Evolutionary conservation across 768 basidiomycete genomes (phyloP).

Genomic region (Xanthoconium purpureum): DNA sequence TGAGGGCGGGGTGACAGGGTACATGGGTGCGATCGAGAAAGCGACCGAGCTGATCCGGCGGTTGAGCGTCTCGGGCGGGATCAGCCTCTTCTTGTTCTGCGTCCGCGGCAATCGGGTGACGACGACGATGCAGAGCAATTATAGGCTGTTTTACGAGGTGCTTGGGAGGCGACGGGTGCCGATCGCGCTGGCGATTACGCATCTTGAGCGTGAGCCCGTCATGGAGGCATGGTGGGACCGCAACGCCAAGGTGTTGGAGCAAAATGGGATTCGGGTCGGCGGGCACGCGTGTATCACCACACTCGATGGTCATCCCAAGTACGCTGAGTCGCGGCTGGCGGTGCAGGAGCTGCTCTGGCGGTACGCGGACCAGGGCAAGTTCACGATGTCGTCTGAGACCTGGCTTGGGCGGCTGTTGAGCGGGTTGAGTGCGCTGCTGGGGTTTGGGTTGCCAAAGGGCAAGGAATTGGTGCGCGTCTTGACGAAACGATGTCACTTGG

Average conservation of each 20-base stretch:
- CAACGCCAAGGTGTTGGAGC: constrained; percentile 21
- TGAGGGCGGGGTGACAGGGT: constrained; percentile 10
- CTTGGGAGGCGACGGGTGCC: constrained; percentile 39
- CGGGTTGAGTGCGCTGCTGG: constrained; percentile 17
- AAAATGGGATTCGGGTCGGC: constrained; percentile 15
- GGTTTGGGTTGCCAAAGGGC: constrained; percentile 17
- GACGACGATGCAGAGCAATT: constrained; percentile 29
- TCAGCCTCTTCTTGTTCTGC: constrained; percentile 33
- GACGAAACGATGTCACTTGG: constrained; percentile 24
- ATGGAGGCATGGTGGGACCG: constrained; percentile 35
- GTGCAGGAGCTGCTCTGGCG: constrained; percentile 21
- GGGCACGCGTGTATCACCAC: constrained; percentile 32
- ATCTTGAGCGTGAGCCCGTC: constrained; percentile 32
- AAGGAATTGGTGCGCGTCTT: constrained; percentile 22
- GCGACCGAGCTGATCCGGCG: constrained; percentile 31
- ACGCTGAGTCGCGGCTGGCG: constrained; percentile 15
- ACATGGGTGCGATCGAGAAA: constrained; percentile 27
- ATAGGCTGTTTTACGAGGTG: constrained; percentile 37
- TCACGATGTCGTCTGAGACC: constrained; percentile 21
- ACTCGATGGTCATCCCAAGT: constrained; percentile 21
- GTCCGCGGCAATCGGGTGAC: constrained; percentile 31
- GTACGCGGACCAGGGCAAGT: constrained; percentile 25
- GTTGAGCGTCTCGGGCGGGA: constrained; percentile 26
- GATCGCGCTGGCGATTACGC: constrained; percentile 37
- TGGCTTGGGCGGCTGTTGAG: constrained; percentile 21